These are phyloP conservation scores for Fusarium palustre DNA, from an alignment of 2,329 filamentous ascomycete genomes.

Conservation along the genomic window DNA sequence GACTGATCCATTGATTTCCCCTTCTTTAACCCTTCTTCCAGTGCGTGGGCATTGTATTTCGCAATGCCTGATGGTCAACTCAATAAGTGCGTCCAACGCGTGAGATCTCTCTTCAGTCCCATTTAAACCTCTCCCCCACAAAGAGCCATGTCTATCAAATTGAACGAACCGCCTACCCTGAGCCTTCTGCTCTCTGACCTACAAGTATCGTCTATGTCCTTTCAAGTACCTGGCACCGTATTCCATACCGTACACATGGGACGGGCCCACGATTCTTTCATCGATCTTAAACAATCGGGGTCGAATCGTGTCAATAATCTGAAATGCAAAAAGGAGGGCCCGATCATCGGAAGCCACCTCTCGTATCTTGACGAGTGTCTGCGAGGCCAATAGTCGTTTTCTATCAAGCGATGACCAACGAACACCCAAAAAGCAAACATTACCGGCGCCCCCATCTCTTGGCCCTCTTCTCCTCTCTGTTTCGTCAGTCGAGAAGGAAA, in stretches of 20 bases:
- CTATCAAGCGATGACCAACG: slow-evolving; percentile 1
- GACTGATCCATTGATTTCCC: neutral
- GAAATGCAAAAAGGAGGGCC: neutral
- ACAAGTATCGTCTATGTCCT: neutral
- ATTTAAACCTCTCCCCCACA: neutral
- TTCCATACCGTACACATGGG: neutral
- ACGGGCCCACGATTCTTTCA: neutral
- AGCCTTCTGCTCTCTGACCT: neutral
- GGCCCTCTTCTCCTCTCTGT: neutral
- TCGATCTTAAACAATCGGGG: neutral
- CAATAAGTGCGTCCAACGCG: too few species aligned
- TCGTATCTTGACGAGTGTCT: neutral
- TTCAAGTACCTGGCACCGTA: neutral
- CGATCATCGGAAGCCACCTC: neutral
- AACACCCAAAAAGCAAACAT: slow-evolving; percentile 13
- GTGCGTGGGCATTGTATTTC: neutral
- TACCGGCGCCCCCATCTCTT: neutral
- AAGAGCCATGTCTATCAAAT: neutral
- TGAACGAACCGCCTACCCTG: slow-evolving; percentile 6
- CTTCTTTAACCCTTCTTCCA: neutral
- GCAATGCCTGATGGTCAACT: too few species aligned
- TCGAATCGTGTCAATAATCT: neutral
- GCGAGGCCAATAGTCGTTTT: neutral
- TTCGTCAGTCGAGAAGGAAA: slow-evolving; percentile 22
- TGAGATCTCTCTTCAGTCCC: neutral